These are phyloP conservation scores for Alternaria gansuensis DNA, from an alignment of 2,329 filamentous ascomycete genomes.

Conservation along the genomic window DNA sequence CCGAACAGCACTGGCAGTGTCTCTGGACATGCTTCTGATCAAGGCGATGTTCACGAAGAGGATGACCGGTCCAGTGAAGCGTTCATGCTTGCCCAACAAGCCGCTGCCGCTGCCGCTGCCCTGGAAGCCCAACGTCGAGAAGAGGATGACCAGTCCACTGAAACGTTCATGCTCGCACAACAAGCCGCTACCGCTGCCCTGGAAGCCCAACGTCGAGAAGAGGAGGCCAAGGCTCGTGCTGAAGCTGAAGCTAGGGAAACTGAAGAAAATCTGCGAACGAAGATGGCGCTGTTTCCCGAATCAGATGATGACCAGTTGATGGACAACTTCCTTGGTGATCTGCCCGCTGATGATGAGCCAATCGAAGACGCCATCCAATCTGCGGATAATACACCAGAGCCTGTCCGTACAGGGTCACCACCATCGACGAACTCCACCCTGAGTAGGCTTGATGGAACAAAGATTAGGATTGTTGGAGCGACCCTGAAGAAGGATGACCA, in stretches of 20 bases:
- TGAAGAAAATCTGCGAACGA: constrained; percentile 48
- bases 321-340: constrained; percentile 40
- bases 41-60: constrained; percentile 43
- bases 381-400: constrained; percentile 11
- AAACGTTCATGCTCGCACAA: constrained; percentile 34
- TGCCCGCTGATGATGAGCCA: constrained; percentile 35
- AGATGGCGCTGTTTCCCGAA: constrained; percentile 46
- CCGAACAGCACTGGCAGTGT: constrained; percentile 42
- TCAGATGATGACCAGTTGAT: constrained; percentile 40
- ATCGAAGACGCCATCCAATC: constrained; percentile 18
- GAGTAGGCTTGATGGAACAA: constrained; percentile 45
- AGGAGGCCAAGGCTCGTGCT: constrained; percentile 32
- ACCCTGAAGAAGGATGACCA: constrained; percentile 32
- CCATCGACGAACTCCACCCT: constrained; percentile 42
- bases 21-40: constrained; percentile 37
- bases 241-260: constrained; percentile 40
- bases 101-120: constrained; percentile 33
- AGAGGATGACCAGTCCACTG: constrained; percentile 17
- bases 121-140: constrained; percentile 36
- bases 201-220: constrained; percentile 36
- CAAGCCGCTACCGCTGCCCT: constrained; percentile 38
- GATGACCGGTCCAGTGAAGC: constrained; percentile 40
- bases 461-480: constrained; percentile 48
- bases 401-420: constrained; percentile 25
- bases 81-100: constrained; percentile 37